These are phyloP conservation scores for Jaltomata sinuosa DNA, from an alignment of 257 asterid species.

Conservation along the genomic window DNA sequence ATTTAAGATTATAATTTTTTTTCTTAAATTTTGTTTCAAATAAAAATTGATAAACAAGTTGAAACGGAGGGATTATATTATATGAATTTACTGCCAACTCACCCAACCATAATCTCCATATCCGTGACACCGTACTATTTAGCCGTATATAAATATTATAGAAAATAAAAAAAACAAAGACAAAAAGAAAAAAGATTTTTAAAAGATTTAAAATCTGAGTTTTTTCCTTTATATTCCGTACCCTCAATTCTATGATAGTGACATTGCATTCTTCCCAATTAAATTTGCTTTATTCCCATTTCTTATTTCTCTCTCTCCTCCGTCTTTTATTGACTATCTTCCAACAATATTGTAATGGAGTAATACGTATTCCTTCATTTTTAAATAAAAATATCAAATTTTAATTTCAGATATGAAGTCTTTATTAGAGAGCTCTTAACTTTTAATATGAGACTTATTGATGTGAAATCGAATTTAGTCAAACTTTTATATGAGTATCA, in stretches of 20 bases:
- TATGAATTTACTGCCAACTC: neutral
- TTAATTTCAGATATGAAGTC: no score
- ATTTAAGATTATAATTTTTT: no score
- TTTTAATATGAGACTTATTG: no score
- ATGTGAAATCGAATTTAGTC: no score
- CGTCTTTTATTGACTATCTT: neutral
- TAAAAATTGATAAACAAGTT: no score
- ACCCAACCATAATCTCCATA: neutral
- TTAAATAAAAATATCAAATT: no score
- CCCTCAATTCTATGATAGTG: neutral
- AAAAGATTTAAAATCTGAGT: neutral
- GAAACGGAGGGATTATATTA: neutral
- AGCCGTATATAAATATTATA: neutral
- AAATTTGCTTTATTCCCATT: neutral
- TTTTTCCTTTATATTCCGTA: neutral
- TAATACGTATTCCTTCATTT: no score
- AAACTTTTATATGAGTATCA: no score
- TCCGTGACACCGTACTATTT: slow-evolving; percentile 2
- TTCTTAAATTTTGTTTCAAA: no score
- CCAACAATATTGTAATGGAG: no score
- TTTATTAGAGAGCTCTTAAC: no score
- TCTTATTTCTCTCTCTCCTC: neutral
- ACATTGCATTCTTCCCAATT: neutral
- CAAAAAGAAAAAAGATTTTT: neutral
- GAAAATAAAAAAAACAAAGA: neutral